Conservation (phyloP, 139 green algal species). For the Chlamydomonas applanata region DNA sequence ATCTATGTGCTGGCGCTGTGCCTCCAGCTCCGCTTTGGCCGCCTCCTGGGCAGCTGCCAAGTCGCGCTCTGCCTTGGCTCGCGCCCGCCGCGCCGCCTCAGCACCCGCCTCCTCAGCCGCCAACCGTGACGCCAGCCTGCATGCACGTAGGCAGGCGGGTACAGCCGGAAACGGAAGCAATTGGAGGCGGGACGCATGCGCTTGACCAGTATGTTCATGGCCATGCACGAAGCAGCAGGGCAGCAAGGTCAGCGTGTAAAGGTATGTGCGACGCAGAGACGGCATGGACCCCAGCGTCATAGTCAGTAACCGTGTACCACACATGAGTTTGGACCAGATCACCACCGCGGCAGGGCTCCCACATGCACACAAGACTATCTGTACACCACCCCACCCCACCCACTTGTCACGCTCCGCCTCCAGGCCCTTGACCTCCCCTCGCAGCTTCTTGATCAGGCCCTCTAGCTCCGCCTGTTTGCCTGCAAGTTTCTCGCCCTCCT, state of each 20-base stretch:
- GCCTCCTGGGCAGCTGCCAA: conserved; percentile 41
- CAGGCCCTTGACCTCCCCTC: conserved; percentile 26
- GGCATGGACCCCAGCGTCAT: too few relatives aligned
- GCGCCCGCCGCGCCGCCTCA: conserved; percentile 35
- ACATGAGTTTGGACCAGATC: too few relatives aligned
- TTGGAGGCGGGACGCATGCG: too few relatives aligned
- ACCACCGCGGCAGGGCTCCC: too few relatives aligned
- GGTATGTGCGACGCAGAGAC: too few relatives aligned
- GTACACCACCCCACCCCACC: neutral
- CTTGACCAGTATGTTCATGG: too few relatives aligned
- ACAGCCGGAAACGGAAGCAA: too few relatives aligned
- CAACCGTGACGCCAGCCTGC: conserved; percentile 22
- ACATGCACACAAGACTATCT: too few relatives aligned
- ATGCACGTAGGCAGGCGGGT: too few relatives aligned
- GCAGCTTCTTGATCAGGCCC: conserved; percentile 71
- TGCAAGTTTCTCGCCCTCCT: conserved; percentile 74
- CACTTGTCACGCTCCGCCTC: conserved; percentile 29
- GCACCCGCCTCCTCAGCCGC: conserved; percentile 24
- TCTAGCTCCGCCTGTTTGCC: conserved; percentile 81
- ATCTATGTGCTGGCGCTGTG: conserved; percentile 58
- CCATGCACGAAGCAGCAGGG: too few relatives aligned
- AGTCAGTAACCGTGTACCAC: too few relatives aligned
- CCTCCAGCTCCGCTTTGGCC: conserved; percentile 59
- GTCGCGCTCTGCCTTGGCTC: conserved; percentile 55
- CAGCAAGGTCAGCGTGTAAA: too few relatives aligned